Evolutionary conservation across 805 yeast genomes (phyloP).

Genomic region (Saccharomycopsis sp.): DNA sequence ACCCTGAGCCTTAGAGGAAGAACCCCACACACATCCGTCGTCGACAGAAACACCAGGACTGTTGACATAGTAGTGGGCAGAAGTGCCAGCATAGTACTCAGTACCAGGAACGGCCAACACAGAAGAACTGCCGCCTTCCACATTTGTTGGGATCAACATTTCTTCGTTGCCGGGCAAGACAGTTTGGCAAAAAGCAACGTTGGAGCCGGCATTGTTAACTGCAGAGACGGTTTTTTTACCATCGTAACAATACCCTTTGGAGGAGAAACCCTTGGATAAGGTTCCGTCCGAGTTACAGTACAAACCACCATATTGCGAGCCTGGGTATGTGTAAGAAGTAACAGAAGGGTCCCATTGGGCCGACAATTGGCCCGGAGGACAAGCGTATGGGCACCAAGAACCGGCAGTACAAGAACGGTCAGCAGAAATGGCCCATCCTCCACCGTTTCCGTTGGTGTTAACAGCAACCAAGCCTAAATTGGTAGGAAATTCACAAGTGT

Average conservation of each 20-base stretch:
- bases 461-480: slow-evolving; percentile 64
- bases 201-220: slow-evolving; percentile 45
- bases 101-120: slow-evolving; percentile 79
- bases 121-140: slow-evolving; percentile 40
- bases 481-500: slow-evolving; percentile 62
- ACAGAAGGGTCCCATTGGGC: slow-evolving; percentile 82
- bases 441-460: slow-evolving; percentile 49
- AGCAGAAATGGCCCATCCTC: slow-evolving; percentile 83
- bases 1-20: slow-evolving; percentile 59
- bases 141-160: slow-evolving; percentile 81
- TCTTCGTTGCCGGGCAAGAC: slow-evolving; percentile 93
- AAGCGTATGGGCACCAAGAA: slow-evolving; percentile 86
- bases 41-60: slow-evolving; percentile 71
- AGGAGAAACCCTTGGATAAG: slow-evolving; percentile 51
- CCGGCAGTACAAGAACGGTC: slow-evolving; percentile 71
- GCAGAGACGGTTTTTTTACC: slow-evolving; percentile 73
- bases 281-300: slow-evolving; percentile 68
- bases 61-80: slow-evolving; percentile 81
- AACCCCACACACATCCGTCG: slow-evolving; percentile 85
- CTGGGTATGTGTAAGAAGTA: slow-evolving; percentile 69
- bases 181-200: slow-evolving; percentile 86
- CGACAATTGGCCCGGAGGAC: slow-evolving; percentile 81
- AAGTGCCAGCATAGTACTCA: slow-evolving; percentile 78
- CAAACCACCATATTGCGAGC: slow-evolving; percentile 77
- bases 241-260: slow-evolving; percentile 59